Evolutionary conservation across 768 basidiomycete species (phyloP).

Genomic region (Postia placenta): DNA sequence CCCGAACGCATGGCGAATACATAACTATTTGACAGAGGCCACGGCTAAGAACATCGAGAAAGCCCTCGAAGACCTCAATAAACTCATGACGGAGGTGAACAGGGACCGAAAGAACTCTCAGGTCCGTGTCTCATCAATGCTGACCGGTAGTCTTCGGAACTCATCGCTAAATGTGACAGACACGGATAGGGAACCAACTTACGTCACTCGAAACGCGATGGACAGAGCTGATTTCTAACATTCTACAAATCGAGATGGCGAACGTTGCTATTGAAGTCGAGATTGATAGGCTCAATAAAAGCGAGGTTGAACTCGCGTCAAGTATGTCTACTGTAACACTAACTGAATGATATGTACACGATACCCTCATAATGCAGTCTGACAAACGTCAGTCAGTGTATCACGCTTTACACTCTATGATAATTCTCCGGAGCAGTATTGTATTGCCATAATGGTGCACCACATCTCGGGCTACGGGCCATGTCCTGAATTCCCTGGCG

Average conservation of each 20-base stretch:
- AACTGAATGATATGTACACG: neutral
- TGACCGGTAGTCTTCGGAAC: neutral
- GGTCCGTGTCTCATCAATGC: conserved; percentile 34
- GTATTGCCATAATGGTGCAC: no score
- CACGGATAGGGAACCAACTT: conserved; percentile 71
- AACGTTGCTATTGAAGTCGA: conserved; percentile 85
- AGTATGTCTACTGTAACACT: conserved; percentile 1
- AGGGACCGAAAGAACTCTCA: conserved; percentile 83
- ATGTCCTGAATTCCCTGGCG: no score
- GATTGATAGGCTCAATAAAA: conserved; percentile 51
- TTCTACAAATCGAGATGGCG: conserved; percentile 94
- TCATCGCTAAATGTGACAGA: conserved; percentile 36
- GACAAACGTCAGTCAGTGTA: no score
- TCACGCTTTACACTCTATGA: no score
- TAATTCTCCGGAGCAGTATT: no score
- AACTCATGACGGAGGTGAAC: conserved; percentile 80
- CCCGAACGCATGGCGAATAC: conserved; percentile 85
- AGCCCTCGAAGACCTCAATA: conserved; percentile 69
- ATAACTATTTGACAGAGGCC: conserved; percentile 83
- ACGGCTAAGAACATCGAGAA: conserved; percentile 67
- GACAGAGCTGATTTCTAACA: conserved; percentile 87
- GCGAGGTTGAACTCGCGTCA: conserved; percentile 57
- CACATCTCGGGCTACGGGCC: no score
- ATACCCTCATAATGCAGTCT: no score
- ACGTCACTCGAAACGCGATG: conserved; percentile 80